Percentiles rank a stretch among this genome's conserved stretches.
phyloP scores from a whole-genome alignment of 1,284 basidiomycete species.

The Golubevia sp. region DNA sequence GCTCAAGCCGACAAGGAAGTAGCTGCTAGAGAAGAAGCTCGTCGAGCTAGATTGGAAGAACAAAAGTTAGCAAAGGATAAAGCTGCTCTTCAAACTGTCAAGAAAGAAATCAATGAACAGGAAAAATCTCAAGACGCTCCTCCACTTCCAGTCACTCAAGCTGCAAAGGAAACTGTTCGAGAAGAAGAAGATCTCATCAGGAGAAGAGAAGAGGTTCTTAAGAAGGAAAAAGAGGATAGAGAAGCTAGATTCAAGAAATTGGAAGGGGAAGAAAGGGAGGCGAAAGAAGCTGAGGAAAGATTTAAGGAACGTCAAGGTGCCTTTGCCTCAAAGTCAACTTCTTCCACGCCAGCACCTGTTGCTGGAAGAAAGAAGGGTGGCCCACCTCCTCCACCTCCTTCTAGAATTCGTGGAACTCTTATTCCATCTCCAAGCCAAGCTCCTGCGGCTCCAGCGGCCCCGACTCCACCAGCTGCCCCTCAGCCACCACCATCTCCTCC shows the following conservation, averaged over 20 bases:
- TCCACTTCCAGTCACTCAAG: slow-evolving; percentile 35
- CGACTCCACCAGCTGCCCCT: slow-evolving; percentile 26
- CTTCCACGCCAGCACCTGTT: slow-evolving; percentile 28
- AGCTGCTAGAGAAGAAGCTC: slow-evolving; percentile 50
- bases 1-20: slow-evolving; percentile 58
- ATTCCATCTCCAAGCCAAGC: slow-evolving; percentile 35
- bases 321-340: slow-evolving; percentile 23
- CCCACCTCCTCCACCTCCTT: neutral
- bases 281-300: slow-evolving; percentile 37
- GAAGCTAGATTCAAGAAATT: slow-evolving; percentile 38
- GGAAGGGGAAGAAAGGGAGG: slow-evolving; percentile 52
- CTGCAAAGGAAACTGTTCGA: slow-evolving; percentile 24
- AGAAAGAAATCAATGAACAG: slow-evolving; percentile 33
- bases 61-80: slow-evolving; percentile 36
- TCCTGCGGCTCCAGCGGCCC: slow-evolving; percentile 11
- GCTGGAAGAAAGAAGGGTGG: slow-evolving; percentile 5
- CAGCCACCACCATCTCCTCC: slow-evolving; percentile 21
- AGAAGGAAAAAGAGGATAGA: slow-evolving; percentile 48
- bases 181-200: slow-evolving; percentile 49
- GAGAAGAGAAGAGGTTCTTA: slow-evolving; percentile 45
- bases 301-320: slow-evolving; percentile 45
- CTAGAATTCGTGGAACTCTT: slow-evolving; percentile 10
- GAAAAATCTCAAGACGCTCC: slow-evolving; percentile 25
- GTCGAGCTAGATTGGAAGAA: slow-evolving; percentile 51
- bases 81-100: slow-evolving; percentile 30